Evolutionary conservation across 2,329 filamentous ascomycete species (phyloP).

Genomic region (Eutypella sp.): DNA sequence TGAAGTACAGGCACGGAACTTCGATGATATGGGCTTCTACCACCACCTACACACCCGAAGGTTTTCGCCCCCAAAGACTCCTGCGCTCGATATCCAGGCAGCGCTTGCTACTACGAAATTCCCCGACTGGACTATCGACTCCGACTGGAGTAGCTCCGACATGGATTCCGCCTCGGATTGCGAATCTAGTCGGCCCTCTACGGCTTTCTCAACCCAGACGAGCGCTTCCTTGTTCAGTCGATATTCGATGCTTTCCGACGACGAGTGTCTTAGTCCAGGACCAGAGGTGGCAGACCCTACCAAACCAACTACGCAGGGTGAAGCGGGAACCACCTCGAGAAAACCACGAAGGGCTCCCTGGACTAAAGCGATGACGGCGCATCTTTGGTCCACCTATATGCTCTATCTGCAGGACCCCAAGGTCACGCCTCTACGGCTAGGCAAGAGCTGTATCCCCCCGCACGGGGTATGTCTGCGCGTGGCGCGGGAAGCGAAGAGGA

Average conservation of each 20-base stretch:
- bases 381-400: slow-evolving; percentile 61
- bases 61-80: slow-evolving; percentile 56
- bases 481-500: slow-evolving; percentile 60
- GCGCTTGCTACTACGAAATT: slow-evolving; percentile 43
- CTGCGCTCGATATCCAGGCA: slow-evolving; percentile 42
- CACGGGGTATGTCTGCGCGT: slow-evolving; percentile 61
- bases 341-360: slow-evolving; percentile 50
- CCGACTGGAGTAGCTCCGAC: slow-evolving; percentile 47
- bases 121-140: slow-evolving; percentile 56
- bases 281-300: slow-evolving; percentile 32
- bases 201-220: slow-evolving; percentile 54
- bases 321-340: slow-evolving; percentile 8
- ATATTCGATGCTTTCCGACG: slow-evolving; percentile 52
- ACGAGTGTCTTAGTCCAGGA: slow-evolving; percentile 50
- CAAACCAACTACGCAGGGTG: slow-evolving; percentile 9
- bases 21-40: slow-evolving; percentile 25
- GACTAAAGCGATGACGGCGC: slow-evolving; percentile 61
- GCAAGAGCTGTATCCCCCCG: slow-evolving; percentile 59
- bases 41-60: slow-evolving; percentile 34
- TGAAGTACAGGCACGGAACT: slow-evolving; percentile 28
- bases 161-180: slow-evolving; percentile 53
- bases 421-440: slow-evolving; percentile 60
- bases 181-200: slow-evolving; percentile 56
- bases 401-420: slow-evolving; percentile 63
- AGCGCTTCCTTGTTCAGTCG: slow-evolving; percentile 53